These are phyloP conservation scores for Lactarius sp. DNA, from an alignment of 768 basidiomycete genomes.

Conservation along the genomic window DNA sequence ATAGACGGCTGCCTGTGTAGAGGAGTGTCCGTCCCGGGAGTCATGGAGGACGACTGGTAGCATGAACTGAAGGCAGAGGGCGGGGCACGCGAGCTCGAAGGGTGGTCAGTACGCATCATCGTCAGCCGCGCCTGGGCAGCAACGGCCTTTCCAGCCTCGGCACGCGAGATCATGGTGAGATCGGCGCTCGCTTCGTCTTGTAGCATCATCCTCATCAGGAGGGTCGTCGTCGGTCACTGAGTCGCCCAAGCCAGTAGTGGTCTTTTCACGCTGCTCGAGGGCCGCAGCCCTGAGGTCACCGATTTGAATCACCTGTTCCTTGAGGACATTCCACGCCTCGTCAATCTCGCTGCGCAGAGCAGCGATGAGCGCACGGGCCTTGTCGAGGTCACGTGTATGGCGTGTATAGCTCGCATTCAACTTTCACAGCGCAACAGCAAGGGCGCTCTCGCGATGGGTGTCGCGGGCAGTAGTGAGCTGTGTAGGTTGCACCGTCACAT, in stretches of 20 bases:
- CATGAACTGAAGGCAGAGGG: neutral
- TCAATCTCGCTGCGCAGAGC: constrained; percentile 65
- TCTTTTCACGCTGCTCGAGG: constrained; percentile 12
- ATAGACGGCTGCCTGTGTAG: neutral
- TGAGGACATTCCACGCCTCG: constrained; percentile 77
- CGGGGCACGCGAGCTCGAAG: neutral
- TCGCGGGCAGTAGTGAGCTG: constrained; percentile 60
- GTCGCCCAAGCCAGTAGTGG: constrained; percentile 18
- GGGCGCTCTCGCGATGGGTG: constrained; percentile 65
- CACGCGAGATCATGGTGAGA: constrained; percentile 22
- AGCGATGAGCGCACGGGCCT: constrained; percentile 43
- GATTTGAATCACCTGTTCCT: constrained; percentile 65
- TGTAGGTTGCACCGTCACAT: constrained; percentile 54
- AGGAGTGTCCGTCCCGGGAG: neutral
- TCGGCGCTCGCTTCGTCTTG: constrained; percentile 9
- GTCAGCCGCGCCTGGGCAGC: constrained; percentile 20
- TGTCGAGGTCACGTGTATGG: constrained; percentile 52
- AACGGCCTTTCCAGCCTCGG: constrained; percentile 19
- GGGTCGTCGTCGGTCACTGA: constrained; percentile 22
- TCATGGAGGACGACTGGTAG: neutral
- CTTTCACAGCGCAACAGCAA: constrained; percentile 74
- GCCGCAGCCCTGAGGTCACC: constrained; percentile 49
- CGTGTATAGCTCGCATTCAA: constrained; percentile 69
- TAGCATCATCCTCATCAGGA: constrained; percentile 21
- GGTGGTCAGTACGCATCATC: constrained; percentile 1